Evolutionary conservation across 176 grass and related monocot species (phyloP), one percentile per base, ranked within the genome.

Genomic region (Raddia distichophylla): DNA sequence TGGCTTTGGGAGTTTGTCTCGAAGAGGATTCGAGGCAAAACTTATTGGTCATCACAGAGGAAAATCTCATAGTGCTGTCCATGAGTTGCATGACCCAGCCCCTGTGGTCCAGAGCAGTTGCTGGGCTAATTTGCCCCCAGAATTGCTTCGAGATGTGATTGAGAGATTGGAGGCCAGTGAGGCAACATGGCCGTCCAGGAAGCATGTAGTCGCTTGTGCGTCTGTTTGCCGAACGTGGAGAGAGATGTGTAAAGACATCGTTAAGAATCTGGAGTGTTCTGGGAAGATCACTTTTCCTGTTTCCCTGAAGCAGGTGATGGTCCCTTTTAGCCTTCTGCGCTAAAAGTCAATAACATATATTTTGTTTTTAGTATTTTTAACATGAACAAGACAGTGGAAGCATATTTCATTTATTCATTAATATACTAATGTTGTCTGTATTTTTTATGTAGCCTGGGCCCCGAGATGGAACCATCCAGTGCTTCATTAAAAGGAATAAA

Each of bases 401-500:
- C 15, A 15, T 22, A 19, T 78, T 27, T 76, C 34, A 45, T 74
- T 64, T 57, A 27, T 73, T 40, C 6, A 88, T 43, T 85, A 69
- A 88, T 79, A 79, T 49, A 59, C 7, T 83, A 75, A 56, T 40
- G 3, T 57, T 81, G 56, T 8, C 66, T 42, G 45, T 74, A 17
- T 80, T 63, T 48, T 75, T 40, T 60, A 40, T 73, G 60, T 82
- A 97, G 94, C 91, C 94, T 82, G 94, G 94, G 42, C 82, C 89
- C 49, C 84, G 85, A 65, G 89, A 97, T 76, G 94, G 89, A 73
- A 83, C 81, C 53, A 97, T 97, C 64, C 93, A 96, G 53, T 96
- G 93, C 82, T 96, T 91, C 75, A 96, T 96, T 77, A 96, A 91
- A 87, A 85, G 93, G 75, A 90, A 96, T 75, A 96, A 96, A 90